phyloP scores from a whole-genome alignment of 2,329 filamentous ascomycete genomes.

The Aspergillus latus region DNA sequence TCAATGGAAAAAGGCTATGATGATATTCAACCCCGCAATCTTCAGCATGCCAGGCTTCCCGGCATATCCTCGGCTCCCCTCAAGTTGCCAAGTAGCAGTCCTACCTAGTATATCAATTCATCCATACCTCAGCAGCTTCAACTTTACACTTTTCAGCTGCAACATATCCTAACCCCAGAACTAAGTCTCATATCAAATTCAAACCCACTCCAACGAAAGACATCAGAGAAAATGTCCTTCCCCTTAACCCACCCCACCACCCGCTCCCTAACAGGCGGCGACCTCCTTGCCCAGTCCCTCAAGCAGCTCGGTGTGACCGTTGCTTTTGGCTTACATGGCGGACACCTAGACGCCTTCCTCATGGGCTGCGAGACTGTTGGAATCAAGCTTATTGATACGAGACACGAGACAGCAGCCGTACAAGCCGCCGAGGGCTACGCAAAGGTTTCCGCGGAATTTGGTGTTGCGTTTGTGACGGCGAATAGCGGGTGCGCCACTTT shows the following conservation, averaged over 20 bases:
- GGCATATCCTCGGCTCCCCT: not conserved
- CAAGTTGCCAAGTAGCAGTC: not conserved
- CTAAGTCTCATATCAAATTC: not conserved
- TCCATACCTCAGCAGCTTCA: not conserved
- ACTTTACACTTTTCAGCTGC: too few species aligned
- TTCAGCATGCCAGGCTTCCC: not conserved
- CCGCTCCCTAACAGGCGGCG: constrained; percentile 47
- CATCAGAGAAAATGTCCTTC: constrained; percentile 19
- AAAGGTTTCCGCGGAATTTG: constrained; percentile 45
- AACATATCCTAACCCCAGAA: not conserved
- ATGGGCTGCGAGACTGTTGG: constrained; percentile 44
- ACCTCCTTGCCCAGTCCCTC: constrained; percentile 48
- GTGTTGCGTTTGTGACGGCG: constrained; percentile 50
- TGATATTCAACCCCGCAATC: not conserved
- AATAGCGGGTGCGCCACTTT: constrained; percentile 45
- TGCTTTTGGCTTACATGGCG: constrained; percentile 50
- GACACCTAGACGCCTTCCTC: constrained; percentile 51
- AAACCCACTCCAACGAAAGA: not conserved
- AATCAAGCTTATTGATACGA: constrained; percentile 47
- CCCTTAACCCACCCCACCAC: constrained; percentile 28
- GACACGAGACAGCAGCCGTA: constrained; percentile 51
- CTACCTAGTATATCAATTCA: not conserved
- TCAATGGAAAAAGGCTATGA: not conserved
- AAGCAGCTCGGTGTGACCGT: constrained; percentile 44
- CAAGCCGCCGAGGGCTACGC: constrained; percentile 51